Percentiles rank a stretch among this genome's conserved stretches.
Conservation (phyloP, 108 stramenopile genomes). For the Skeletonema menzelii region DNA sequence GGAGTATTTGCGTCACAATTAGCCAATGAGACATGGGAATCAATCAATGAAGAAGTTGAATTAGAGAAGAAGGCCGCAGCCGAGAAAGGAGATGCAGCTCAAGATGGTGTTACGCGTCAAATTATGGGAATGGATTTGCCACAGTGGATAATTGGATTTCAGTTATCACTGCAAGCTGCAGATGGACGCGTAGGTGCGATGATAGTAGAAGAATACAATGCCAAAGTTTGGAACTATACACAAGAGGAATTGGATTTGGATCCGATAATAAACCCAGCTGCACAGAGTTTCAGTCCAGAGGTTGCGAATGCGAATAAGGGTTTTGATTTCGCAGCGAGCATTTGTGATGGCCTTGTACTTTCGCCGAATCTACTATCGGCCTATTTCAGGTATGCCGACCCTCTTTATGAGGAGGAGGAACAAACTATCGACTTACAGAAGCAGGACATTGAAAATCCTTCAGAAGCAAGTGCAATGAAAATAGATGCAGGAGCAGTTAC, state of each 20-base stretch:
- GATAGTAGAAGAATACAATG: slow-evolving; percentile 63
- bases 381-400: slow-evolving; percentile 74
- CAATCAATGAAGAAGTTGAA: slow-evolving; percentile 71
- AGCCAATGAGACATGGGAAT: slow-evolving; percentile 85
- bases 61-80: slow-evolving; percentile 51
- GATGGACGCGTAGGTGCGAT: slow-evolving; percentile 56
- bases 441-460: background rate
- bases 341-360: slow-evolving; percentile 71
- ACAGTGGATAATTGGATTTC: slow-evolving; percentile 69
- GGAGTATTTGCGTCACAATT: slow-evolving; percentile 87
- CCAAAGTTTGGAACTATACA: slow-evolving; percentile 79
- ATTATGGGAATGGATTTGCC: slow-evolving; percentile 66
- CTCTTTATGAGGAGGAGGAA: slow-evolving; percentile 54
- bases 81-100: slow-evolving; percentile 27
- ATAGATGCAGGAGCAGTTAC: background rate
- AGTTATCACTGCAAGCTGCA: slow-evolving; percentile 59
- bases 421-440: background rate
- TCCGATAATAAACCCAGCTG: slow-evolving; percentile 55
- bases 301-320: slow-evolving; percentile 52
- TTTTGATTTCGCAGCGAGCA: slow-evolving; percentile 56
- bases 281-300: slow-evolving; percentile 58
- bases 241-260: slow-evolving; percentile 36
- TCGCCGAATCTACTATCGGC: slow-evolving; percentile 56
- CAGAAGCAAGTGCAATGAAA: background rate
- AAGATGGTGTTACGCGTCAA: slow-evolving; percentile 59